Conservation (phyloP, 2,329 filamentous ascomycete species). For the Hypoxylon sp. region DNA sequence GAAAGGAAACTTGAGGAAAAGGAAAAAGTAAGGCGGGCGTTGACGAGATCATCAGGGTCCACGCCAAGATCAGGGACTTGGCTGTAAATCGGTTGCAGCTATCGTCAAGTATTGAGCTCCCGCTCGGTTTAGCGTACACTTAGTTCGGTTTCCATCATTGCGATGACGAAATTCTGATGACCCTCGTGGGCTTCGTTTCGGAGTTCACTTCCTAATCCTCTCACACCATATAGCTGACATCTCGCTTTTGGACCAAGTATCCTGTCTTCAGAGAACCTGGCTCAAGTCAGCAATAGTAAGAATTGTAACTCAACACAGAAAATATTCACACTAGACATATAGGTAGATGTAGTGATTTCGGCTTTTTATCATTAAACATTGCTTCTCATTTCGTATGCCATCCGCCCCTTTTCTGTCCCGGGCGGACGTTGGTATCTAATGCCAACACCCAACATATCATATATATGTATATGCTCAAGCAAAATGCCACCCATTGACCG, state of each 20-base stretch:
- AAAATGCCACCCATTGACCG: conserved; percentile 27
- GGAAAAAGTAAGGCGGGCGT: no score
- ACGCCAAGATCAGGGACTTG: conserved; percentile 32
- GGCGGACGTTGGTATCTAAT: conserved; percentile 45
- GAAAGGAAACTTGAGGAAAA: conserved; percentile 4
- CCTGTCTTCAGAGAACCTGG: no score
- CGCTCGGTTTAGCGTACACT: neutral
- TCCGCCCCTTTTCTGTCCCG: conserved; percentile 35
- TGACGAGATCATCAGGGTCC: conserved; percentile 31
- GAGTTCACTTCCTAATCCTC: neutral
- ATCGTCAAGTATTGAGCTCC: neutral
- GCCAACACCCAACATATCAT: conserved; percentile 33
- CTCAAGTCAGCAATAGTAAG: no score
- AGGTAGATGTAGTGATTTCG: neutral
- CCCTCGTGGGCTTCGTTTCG: neutral
- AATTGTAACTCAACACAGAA: neutral
- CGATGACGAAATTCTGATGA: conserved; percentile 1
- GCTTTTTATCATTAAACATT: conserved; percentile 41
- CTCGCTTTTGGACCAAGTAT: no score
- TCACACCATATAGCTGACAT: neutral
- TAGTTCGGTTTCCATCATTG: neutral
- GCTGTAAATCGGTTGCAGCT: neutral
- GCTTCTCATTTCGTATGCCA: conserved; percentile 43
- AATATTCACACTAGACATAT: conserved; percentile 1
- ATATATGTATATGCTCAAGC: conserved; percentile 38